A percentile compares a stretch with the other conserved stretches of the same genome.
Conservation (phyloP, 495 filamentous ascomycete genomes). For the Melanomma pulvis-pyrius region DNA sequence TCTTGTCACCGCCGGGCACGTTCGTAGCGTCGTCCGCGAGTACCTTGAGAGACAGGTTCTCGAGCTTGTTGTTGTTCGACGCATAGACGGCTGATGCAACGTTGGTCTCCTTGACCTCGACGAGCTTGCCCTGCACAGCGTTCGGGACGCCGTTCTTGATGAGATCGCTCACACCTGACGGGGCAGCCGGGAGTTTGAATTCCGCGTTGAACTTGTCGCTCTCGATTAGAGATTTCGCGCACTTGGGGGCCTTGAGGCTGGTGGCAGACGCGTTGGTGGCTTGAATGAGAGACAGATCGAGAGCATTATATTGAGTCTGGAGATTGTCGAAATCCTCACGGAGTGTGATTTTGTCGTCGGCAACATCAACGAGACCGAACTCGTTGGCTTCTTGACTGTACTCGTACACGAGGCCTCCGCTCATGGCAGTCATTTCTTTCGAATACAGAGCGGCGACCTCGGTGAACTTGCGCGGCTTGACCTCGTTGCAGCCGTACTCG, state of each 20-base stretch:
- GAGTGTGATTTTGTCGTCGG: constrained; percentile 65
- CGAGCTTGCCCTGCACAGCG: constrained; percentile 59
- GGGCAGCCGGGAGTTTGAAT: constrained; percentile 70
- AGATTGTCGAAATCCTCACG: constrained; percentile 76
- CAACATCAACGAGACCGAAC: constrained; percentile 76
- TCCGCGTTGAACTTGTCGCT: constrained; percentile 64
- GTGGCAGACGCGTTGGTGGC: constrained; percentile 58
- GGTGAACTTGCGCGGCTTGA: constrained; percentile 73
- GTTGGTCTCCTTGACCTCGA: constrained; percentile 57
- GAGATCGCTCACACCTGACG: constrained; percentile 55
- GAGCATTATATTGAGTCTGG: constrained; percentile 68
- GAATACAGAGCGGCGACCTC: constrained; percentile 84
- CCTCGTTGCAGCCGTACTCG: constrained; percentile 90
- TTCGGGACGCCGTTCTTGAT: constrained; percentile 62
- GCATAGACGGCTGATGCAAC: constrained; percentile 60
- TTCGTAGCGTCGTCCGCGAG: constrained; percentile 58
- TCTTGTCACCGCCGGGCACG: constrained; percentile 52
- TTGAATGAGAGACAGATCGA: constrained; percentile 69
- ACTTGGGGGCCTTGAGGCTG: constrained; percentile 57
- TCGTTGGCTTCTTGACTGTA: constrained; percentile 72
- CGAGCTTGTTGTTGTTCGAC: constrained; percentile 55
- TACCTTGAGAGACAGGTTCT: constrained; percentile 56
- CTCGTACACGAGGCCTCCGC: constrained; percentile 88
- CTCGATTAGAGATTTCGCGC: constrained; percentile 64
- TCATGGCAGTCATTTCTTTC: constrained; percentile 77